These are phyloP conservation scores for Serendipita sp. DNA, from an alignment of 768 basidiomycete genomes.

Conservation along the genomic window DNA sequence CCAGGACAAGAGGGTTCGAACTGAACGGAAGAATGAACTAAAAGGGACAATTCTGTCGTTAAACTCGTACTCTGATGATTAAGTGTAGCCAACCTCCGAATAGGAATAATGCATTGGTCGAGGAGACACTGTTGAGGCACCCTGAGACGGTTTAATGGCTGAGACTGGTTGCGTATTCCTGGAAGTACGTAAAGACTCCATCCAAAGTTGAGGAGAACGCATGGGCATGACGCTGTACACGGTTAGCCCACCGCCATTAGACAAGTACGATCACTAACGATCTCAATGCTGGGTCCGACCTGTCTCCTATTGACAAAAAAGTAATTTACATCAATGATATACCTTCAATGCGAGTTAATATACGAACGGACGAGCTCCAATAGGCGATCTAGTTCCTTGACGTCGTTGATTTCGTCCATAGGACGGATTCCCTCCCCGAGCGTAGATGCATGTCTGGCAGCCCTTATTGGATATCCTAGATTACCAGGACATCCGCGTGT, in stretches of 20 bases:
- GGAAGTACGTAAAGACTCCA: conserved; percentile 34
- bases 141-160: neutral
- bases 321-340: neutral
- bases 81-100: conserved; percentile 29
- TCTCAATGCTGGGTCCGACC: conserved; percentile 37
- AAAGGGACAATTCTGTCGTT: neutral
- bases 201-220: conserved; percentile 39
- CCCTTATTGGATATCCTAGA: too few species aligned
- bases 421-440: conserved; percentile 1
- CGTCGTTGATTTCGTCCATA: conserved; percentile 40
- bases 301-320: conserved; percentile 25
- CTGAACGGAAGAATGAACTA: conserved; percentile 39
- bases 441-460: neutral
- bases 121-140: conserved; percentile 20
- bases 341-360: conserved; percentile 7
- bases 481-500: too few species aligned
- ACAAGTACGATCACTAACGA: conserved; percentile 22
- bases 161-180: conserved; percentile 16
- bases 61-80: neutral
- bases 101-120: conserved; percentile 60
- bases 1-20: conserved; percentile 40
- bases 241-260: neutral
- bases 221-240: conserved; percentile 37
- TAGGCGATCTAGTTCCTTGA: conserved; percentile 40
- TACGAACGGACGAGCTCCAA: conserved; percentile 42